Percentiles rank a stretch among this genome's conserved stretches.
These are phyloP conservation scores for Casuarina equisetifolia DNA, from an alignment of 306 rosid genomes.

Conservation along the genomic window DNA sequence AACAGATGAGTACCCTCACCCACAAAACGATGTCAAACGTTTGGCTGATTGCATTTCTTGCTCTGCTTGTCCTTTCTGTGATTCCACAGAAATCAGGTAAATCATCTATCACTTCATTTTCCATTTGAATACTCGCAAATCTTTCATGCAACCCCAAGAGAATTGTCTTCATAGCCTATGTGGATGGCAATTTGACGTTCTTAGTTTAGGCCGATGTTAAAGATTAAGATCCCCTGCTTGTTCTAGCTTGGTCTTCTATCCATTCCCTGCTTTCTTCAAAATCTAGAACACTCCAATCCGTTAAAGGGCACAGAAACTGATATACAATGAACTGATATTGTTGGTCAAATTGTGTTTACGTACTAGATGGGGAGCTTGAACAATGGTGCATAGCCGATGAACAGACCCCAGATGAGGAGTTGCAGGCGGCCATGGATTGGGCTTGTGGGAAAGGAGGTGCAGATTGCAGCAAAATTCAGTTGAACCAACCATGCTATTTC, in stretches of 20 bases:
- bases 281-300: not conserved
- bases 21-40: slow-evolving; percentile 37
- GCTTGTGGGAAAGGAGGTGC: slow-evolving; percentile 83
- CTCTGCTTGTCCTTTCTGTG: slow-evolving; percentile 49
- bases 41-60: slow-evolving; percentile 32
- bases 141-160: not conserved
- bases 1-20: not conserved
- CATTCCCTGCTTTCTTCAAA: not conserved
- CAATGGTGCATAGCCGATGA: slow-evolving; percentile 87
- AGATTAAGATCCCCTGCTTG: not conserved
- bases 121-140: not conserved
- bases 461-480: slow-evolving; percentile 62
- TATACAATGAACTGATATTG: not conserved
- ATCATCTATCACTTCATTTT: slow-evolving; percentile 3
- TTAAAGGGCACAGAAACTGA: too few relatives aligned
- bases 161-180: not conserved
- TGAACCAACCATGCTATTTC: slow-evolving; percentile 57
- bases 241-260: slow-evolving; percentile 2
- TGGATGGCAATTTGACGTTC: not conserved
- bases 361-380: slow-evolving; percentile 49
- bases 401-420: slow-evolving; percentile 58
- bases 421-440: slow-evolving; percentile 80
- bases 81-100: slow-evolving; percentile 58
- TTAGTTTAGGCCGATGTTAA: not conserved
- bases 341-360: not conserved